Conservation (phyloP, 441 rosid species). For the Gossypium davidsonii region DNA sequence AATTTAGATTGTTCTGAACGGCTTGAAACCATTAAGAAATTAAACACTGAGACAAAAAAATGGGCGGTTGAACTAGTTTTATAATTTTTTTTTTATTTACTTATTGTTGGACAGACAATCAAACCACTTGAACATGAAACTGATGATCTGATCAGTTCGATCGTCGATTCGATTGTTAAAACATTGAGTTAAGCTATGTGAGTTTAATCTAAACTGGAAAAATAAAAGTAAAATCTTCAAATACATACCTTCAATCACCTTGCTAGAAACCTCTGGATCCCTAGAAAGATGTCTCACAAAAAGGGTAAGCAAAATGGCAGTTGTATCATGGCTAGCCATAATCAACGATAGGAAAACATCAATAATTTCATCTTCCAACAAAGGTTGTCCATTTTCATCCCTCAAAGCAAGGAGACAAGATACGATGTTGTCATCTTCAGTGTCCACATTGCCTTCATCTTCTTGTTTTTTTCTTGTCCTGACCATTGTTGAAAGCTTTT, state of each 20-base stretch:
- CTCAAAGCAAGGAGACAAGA: constrained; percentile 16
- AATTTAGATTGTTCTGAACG: not conserved
- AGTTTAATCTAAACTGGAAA: not conserved
- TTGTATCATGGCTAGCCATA: constrained; percentile 24
- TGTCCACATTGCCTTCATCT: not conserved
- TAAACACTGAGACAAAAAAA: too few relatives aligned
- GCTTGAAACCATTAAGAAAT: not conserved
- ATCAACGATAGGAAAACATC: constrained; percentile 16
- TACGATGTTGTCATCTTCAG: not conserved
- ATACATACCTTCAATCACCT: constrained; percentile 9
- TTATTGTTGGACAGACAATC: too few relatives aligned
- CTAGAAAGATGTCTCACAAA: constrained; percentile 10
- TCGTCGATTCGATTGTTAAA: too few relatives aligned
- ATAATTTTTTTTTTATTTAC: too few relatives aligned
- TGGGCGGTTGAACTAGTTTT: too few relatives aligned
- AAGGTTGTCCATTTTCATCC: constrained; percentile 19
- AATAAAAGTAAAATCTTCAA: not conserved
- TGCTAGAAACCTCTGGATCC: not conserved
- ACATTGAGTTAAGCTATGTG: too few relatives aligned
- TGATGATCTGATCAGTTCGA: too few relatives aligned
- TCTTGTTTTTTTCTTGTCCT: not conserved
- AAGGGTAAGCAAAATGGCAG: constrained; percentile 11
- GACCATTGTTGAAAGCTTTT: not conserved
- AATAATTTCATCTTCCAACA: constrained; percentile 12
- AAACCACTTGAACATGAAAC: too few relatives aligned